Evolutionary conservation across 805 yeast genomes (phyloP), one percentile per base, ranked within the genome.

Genomic region (Hanseniaspora meyeri): DNA sequence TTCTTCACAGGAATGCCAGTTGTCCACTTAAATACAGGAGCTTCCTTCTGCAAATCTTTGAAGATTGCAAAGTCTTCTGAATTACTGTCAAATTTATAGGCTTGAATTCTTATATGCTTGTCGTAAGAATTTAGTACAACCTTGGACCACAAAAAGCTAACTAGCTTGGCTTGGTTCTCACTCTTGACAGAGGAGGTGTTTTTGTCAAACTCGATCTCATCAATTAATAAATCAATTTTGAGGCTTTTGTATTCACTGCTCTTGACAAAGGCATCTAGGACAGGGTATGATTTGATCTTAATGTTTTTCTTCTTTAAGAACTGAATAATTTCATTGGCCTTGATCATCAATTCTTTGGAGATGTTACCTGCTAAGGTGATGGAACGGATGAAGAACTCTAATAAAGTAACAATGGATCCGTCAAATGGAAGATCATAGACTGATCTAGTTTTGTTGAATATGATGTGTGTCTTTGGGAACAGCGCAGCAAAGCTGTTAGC

Each of bases 341-440:
- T 51, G 16, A 11, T 19, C 20, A 51, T 14, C 9, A 36, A n/a
- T 3, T 43, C 49, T n/a, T 10, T n/a, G 4, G n/a, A 14, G 2
- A 32, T 43, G 16, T 42, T 24, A 24, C 16, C 31, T 4, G 17
- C 24, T 14, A 42, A 27, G 5, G 45, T 42, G 3, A 42, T 42
- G 24, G 45, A 42, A 24, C 45, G 45, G 12, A 42, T 42, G 17
- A 42, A 42, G 8, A 42, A 46, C 40, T 14, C n/a, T 37, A 43
- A 29, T 4, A 51, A 38, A 10, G 14, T 32, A 19, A 40, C 40
- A 45, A 17, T 24, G 12, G 16, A 12, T 8, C 29, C 36, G 31
- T 43, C 51, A 39, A 34, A 53, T 19, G 57, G 51, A 6, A 53
- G n/a, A 29, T 53, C 57, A 27, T 29, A 20, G 2, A 46, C 16